phyloP scores from a whole-genome alignment of 768 basidiomycete species.

The Leccinum incarnatum region DNA sequence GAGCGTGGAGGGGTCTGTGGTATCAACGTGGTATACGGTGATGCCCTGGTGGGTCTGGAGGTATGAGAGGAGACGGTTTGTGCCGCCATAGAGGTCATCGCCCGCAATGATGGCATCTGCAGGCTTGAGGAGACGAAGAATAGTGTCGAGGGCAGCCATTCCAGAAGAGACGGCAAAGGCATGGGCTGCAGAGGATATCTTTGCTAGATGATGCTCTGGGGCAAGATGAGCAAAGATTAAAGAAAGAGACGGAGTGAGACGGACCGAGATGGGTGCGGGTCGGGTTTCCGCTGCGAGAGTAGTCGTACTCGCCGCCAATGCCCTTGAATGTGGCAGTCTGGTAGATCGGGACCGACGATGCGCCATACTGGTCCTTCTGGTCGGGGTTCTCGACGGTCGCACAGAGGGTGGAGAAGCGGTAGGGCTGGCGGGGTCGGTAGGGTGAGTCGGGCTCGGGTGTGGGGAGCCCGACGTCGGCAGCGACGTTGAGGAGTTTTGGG shows the following conservation, averaged over 20 bases:
- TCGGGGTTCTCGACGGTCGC: slow-evolving; percentile 90
- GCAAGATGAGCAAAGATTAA: not conserved
- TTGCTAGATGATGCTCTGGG: slow-evolving; percentile 93
- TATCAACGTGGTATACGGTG: slow-evolving; percentile 90
- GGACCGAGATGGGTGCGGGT: slow-evolving; percentile 91
- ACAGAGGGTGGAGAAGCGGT: slow-evolving; percentile 87
- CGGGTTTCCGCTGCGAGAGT: slow-evolving; percentile 93
- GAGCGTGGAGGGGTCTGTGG: slow-evolving; percentile 68
- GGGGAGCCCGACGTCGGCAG: slow-evolving; percentile 52
- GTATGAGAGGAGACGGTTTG: slow-evolving; percentile 91
- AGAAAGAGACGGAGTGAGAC: slow-evolving; percentile 15
- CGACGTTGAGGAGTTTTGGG: slow-evolving; percentile 9
- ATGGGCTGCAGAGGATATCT: slow-evolving; percentile 90
- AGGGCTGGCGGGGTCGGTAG: slow-evolving; percentile 61
- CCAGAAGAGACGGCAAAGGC: slow-evolving; percentile 94
- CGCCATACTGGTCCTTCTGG: slow-evolving; percentile 94
- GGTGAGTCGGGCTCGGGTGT: slow-evolving; percentile 85
- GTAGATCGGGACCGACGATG: slow-evolving; percentile 95
- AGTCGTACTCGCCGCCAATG: slow-evolving; percentile 85
- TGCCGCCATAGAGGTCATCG: slow-evolving; percentile 97
- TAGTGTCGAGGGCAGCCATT: slow-evolving; percentile 97
- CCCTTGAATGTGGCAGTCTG: slow-evolving; percentile 99
- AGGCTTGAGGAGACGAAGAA: slow-evolving; percentile 90
- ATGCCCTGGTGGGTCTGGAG: slow-evolving; percentile 85
- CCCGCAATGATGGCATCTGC: slow-evolving; percentile 96